Conservation (phyloP, 2,329 filamentous ascomycete species). For the Sporothrix brasiliensis region DNA sequence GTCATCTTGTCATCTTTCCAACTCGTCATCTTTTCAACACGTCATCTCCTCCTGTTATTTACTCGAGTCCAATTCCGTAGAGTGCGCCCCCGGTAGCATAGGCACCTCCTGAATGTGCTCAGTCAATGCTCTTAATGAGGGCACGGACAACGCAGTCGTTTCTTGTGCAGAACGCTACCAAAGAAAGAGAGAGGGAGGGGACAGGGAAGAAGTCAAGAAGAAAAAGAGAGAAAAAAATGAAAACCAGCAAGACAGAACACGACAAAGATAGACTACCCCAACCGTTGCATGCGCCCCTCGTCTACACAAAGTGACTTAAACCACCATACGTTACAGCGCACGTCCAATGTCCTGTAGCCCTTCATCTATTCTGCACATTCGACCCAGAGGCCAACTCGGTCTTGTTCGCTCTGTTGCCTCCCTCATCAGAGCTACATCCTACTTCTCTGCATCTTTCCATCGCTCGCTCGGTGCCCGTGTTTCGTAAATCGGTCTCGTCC, state of each 20-base stretch:
- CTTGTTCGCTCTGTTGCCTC: not conserved
- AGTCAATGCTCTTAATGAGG: not conserved
- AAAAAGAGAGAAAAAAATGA: too few relatives aligned
- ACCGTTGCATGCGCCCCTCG: not conserved
- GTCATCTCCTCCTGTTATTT: not conserved
- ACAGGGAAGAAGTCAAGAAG: not conserved
- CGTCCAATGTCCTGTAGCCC: not conserved
- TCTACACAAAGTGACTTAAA: not conserved
- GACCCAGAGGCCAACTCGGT: not conserved
- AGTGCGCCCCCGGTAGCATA: not conserved
- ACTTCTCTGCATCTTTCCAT: not conserved
- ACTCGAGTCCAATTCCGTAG: not conserved
- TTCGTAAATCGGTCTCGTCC: constrained; percentile 9
- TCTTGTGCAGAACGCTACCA: constrained; percentile 18
- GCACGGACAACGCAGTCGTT: not conserved
- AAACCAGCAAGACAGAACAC: not conserved
- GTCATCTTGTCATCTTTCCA: not conserved
- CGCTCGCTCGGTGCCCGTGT: constrained; percentile 12
- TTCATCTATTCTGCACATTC: constrained; percentile 1
- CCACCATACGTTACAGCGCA: not conserved
- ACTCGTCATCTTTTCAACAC: not conserved
- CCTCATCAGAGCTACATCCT: not conserved
- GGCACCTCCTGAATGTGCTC: not conserved
- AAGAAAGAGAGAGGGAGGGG: not conserved
- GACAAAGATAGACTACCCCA: not conserved